These are phyloP conservation scores for Cetraspora pellucida DNA, from an alignment of 192 early-diverging fungal species.

Conservation along the genomic window DNA sequence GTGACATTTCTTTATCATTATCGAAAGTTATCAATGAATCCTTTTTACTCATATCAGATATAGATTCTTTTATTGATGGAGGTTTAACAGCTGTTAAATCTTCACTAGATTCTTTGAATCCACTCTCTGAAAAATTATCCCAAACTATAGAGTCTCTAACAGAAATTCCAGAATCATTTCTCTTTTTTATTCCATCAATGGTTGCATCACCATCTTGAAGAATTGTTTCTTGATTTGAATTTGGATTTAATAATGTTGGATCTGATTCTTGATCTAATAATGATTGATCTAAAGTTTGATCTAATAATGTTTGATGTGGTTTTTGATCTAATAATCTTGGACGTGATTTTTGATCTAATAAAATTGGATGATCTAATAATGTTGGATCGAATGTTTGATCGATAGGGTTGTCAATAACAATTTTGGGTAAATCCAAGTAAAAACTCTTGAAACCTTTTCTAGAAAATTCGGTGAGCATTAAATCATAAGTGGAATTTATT, in stretches of 20 bases:
- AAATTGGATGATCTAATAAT: too few relatives aligned
- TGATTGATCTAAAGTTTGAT: neutral
- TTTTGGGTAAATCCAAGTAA: constrained; percentile 2
- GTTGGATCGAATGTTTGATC: neutral
- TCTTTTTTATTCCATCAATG: neutral
- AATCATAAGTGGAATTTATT: neutral
- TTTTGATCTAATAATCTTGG: neutral
- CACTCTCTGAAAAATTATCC: constrained; percentile 24
- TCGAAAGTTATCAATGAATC: neutral
- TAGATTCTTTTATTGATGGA: neutral
- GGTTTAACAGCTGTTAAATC: neutral
- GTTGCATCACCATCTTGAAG: too few relatives aligned
- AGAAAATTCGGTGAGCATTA: neutral
- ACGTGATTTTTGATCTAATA: neutral
- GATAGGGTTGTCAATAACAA: neutral
- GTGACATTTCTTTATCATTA: neutral
- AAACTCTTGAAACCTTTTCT: constrained; percentile 19
- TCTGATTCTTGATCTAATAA: neutral
- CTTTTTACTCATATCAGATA: too few relatives aligned
- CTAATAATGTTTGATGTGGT: neutral
- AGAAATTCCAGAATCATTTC: constrained; percentile 15
- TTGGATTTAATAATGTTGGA: neutral
- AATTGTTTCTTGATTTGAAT: too few relatives aligned
- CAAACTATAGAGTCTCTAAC: constrained; percentile 5
- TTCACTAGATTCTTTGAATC: constrained; percentile 13